Evolutionary conservation across 306 rosid genomes (phyloP).

Genomic region (Boehmeria nivea): DNA sequence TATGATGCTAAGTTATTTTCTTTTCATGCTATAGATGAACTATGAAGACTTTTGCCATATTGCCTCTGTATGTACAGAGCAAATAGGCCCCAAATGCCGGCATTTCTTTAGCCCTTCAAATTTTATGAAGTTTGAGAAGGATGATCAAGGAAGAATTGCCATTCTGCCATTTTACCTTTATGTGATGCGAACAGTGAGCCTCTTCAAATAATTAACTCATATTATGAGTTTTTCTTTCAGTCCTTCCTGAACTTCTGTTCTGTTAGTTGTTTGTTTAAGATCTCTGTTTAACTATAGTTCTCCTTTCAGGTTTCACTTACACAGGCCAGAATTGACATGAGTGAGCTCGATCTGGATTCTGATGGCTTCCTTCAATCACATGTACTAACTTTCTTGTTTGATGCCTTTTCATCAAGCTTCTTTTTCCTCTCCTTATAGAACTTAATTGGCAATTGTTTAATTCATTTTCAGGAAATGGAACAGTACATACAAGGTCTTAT

Average conservation of each 20-base stretch:
- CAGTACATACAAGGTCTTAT: slow-evolving; percentile 89
- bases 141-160: slow-evolving; percentile 98
- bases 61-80: slow-evolving; percentile 97
- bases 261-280: not conserved
- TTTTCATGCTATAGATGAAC: slow-evolving; percentile 72
- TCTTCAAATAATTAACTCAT: slow-evolving; percentile 2
- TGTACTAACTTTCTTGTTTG: slow-evolving; percentile 43
- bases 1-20: slow-evolving; percentile 21
- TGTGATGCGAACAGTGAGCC: slow-evolving; percentile 94
- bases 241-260: not conserved
- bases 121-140: slow-evolving; percentile 99
- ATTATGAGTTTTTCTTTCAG: slow-evolving; percentile 7
- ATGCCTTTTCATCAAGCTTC: slow-evolving; percentile 11
- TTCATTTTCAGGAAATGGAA: slow-evolving; percentile 75
- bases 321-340: slow-evolving; percentile 98
- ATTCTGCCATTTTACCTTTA: slow-evolving; percentile 98
- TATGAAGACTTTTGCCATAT: slow-evolving; percentile 99
- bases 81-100: slow-evolving; percentile 91
- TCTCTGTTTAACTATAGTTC: slow-evolving; percentile 27
- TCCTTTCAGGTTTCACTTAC: slow-evolving; percentile 88
- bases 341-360: slow-evolving; percentile 97
- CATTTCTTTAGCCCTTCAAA: slow-evolving; percentile 98
- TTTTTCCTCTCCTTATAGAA: not conserved
- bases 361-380: slow-evolving; percentile 94
- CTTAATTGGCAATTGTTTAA: slow-evolving; percentile 8